Conservation (phyloP, 2,329 filamentous ascomycete genomes). For the Orbilia javanica region DNA sequence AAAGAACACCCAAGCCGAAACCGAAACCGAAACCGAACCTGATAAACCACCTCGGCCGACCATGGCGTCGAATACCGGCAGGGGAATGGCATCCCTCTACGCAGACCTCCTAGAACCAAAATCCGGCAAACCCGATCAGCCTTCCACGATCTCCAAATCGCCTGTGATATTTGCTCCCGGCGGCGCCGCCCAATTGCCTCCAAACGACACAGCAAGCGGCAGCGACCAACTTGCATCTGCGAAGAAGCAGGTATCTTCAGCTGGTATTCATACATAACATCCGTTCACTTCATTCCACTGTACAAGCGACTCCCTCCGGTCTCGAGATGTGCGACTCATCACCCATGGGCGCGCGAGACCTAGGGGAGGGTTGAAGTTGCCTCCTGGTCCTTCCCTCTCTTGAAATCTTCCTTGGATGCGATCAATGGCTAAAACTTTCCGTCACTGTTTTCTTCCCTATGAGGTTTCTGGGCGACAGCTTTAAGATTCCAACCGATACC, state of each 20-base stretch:
- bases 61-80: slow-evolving; percentile 42
- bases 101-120: slow-evolving; percentile 53
- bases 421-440: slow-evolving; percentile 52
- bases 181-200: slow-evolving; percentile 2
- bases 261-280: slow-evolving; percentile 57
- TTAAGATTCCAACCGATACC: slow-evolving; percentile 57
- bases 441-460: slow-evolving; percentile 17
- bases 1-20: background rate
- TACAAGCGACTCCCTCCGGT: slow-evolving; percentile 20
- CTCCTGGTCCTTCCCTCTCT: slow-evolving; percentile 15
- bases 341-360: slow-evolving; percentile 12
- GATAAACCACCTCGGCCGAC: background rate
- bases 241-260: slow-evolving; percentile 59
- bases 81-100: slow-evolving; percentile 54
- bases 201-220: slow-evolving; percentile 27
- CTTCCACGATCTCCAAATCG: slow-evolving; percentile 43
- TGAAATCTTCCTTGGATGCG: slow-evolving; percentile 10
- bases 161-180: slow-evolving; percentile 40
- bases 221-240: slow-evolving; percentile 46
- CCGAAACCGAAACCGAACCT: background rate
- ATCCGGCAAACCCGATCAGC: background rate
- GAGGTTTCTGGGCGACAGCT: slow-evolving; percentile 45
- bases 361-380: slow-evolving; percentile 19
- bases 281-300: slow-evolving; percentile 39
- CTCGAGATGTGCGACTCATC: background rate